A percentile compares a stretch with the other conserved stretches of the same genome.
phyloP scores from a whole-genome alignment of 2,329 filamentous ascomycete species.

The Aspergillus japonicus region DNA sequence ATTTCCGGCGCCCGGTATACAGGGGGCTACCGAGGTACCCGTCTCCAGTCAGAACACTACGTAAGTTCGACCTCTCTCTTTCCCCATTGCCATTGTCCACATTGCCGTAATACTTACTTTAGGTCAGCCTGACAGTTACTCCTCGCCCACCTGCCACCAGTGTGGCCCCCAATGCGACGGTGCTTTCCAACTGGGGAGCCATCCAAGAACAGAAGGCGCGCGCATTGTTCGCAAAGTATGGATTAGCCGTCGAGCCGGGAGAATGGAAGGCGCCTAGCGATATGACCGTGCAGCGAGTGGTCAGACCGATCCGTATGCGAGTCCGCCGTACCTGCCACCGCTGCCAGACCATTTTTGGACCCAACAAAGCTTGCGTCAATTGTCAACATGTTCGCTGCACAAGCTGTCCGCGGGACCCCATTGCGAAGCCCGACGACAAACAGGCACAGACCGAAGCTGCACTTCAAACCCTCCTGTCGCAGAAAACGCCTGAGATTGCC shows the following conservation, averaged over 20 bases:
- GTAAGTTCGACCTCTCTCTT: constrained; percentile 3
- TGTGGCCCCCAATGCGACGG: constrained; percentile 18
- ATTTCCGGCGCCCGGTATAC: not conserved
- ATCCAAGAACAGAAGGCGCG: constrained; percentile 46
- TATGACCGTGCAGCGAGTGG: constrained; percentile 41
- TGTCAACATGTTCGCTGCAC: constrained; percentile 81
- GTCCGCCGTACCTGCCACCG: constrained; percentile 68
- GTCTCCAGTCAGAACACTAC: constrained; percentile 10
- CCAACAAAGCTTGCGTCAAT: constrained; percentile 68
- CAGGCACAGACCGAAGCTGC: constrained; percentile 51
- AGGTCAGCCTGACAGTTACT: constrained; percentile 5
- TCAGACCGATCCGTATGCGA: constrained; percentile 49
- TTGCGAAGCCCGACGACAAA: constrained; percentile 57
- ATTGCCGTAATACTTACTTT: constrained; percentile 1
- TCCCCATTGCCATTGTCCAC: not conserved
- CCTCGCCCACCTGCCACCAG: constrained; percentile 10
- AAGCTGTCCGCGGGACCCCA: constrained; percentile 73
- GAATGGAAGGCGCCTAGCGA: constrained; percentile 42
- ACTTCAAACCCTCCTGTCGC: constrained; percentile 19
- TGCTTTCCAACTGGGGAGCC: constrained; percentile 34
- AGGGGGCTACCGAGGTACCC: constrained; percentile 1
- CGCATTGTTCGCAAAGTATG: constrained; percentile 49
- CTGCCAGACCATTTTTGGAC: constrained; percentile 72
- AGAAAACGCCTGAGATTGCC: constrained; percentile 12
- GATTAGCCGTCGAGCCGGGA: constrained; percentile 43